Base-by-base conservation (phyloP, 2,329 filamentous ascomycete species). In the Ilyonectria robusta region DNA sequence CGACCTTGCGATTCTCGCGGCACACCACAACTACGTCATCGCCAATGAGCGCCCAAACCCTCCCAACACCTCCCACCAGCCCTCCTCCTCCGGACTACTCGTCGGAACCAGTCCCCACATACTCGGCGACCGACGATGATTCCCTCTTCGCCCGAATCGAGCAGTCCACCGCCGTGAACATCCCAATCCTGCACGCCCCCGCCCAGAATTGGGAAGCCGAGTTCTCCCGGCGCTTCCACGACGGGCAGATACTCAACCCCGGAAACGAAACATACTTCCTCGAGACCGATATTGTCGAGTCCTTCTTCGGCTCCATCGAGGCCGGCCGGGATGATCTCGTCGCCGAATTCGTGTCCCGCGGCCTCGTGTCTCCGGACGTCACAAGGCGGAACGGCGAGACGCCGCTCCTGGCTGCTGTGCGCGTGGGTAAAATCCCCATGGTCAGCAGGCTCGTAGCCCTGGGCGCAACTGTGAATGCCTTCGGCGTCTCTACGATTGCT, bases 291-390 rank as follows among this genome's bases (percentile, higher is more conserved):
- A 77, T 82, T 19, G 73, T 81, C 26, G 19, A 58, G 17, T 55
- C 75, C 59, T 79, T 81, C 69, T 81, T 76, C 66, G 9, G 44
- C 17, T 74, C 78, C 9, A 76, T 82, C 57, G 17, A 65, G 19
- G 56, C 42, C 44, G 73, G 71, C 0, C 70, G 79, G 48, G 70
- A 73, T 58, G 78, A 77, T 4, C 26, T 77, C 3, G 76, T 81
- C 23, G 59, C 70, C 15, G 59, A 70, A n/a, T 77, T 82, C 26
- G 66, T 84, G 54, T 19, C 67, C 4, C 66, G 61, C 5, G 81
- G 82, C 6, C 75, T 82, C 65, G 76, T 84, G 55, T 81, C 80
- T 15, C 82, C 82, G 5, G 81, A 83, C 72, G 75, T 78, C 3
- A 75, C 77, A 26, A 70, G 72, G 62, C 11, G 10, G 6, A 42